Evolutionary conservation across 2,329 filamentous ascomycete genomes (phyloP).

Genomic region (Cladosporium sp.): DNA sequence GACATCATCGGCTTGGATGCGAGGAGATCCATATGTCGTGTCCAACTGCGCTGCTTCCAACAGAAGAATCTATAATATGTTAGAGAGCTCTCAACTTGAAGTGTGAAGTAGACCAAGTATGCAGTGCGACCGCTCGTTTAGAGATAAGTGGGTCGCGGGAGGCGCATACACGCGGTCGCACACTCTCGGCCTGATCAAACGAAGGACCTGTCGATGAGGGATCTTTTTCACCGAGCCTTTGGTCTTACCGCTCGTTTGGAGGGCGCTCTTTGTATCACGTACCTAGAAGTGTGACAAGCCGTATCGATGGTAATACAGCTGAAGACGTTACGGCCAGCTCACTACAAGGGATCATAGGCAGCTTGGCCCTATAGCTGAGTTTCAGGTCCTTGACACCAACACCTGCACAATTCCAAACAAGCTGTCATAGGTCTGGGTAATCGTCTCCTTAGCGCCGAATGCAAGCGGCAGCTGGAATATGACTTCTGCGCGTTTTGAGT

Average conservation of each 20-base stretch:
- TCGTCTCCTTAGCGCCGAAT: not conserved
- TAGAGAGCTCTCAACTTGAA: not conserved
- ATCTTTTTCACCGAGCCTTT: not conserved
- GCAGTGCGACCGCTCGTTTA: not conserved
- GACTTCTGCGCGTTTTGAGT: not conserved
- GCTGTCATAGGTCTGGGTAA: not conserved
- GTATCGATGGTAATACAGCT: constrained; percentile 4
- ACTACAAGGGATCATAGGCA: not conserved
- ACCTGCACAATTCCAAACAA: not conserved
- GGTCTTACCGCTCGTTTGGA: not conserved
- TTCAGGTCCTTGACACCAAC: constrained; percentile 6
- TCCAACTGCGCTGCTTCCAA: not conserved
- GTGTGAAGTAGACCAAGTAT: not conserved
- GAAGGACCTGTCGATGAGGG: not conserved
- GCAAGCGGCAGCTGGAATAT: not conserved
- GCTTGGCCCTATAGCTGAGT: not conserved
- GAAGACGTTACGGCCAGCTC: not conserved
- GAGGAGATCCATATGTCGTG: not conserved
- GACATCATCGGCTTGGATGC: not conserved
- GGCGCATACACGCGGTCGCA: not conserved
- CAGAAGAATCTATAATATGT: not conserved
- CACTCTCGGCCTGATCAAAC: not conserved
- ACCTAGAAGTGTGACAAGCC: not conserved
- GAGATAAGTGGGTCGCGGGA: not conserved
- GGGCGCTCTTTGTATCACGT: not conserved